A percentile compares a stretch with the other conserved stretches of the same genome.
Evolutionary conservation across 305 asterid genomes (phyloP).

Genomic region (Salvia sclarea): DNA sequence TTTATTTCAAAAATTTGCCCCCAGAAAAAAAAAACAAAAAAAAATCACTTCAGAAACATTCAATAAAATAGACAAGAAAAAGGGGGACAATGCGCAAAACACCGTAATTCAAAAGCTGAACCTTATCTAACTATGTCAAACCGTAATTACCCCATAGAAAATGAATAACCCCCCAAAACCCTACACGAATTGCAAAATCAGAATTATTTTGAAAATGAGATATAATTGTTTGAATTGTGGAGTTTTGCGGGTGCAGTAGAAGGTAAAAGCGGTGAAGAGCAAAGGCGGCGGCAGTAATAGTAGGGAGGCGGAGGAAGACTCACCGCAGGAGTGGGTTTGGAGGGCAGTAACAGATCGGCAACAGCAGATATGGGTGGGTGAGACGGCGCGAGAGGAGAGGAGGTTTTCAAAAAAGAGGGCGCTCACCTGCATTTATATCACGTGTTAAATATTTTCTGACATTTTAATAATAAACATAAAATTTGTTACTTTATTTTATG

Average conservation of each 20-base stretch:
- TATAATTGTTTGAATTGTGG: slow-evolving; percentile 17
- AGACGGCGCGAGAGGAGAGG: slow-evolving; percentile 69
- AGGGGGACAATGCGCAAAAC: neutral
- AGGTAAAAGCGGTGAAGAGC: slow-evolving; percentile 7
- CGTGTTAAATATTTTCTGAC: slow-evolving; percentile 5
- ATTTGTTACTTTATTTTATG: neutral
- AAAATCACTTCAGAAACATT: neutral
- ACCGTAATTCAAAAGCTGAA: slow-evolving; percentile 26
- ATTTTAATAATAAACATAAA: neutral
- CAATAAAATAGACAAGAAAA: neutral
- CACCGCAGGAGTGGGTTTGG: slow-evolving; percentile 38
- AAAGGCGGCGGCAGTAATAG: slow-evolving; percentile 22
- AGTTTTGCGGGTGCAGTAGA: slow-evolving; percentile 15
- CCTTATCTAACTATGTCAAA: slow-evolving; percentile 8
- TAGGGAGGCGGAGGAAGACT: slow-evolving; percentile 36
- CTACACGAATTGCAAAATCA: slow-evolving; percentile 20
- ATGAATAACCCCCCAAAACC: slow-evolving; percentile 25
- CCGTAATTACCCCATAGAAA: neutral
- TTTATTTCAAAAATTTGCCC: neutral
- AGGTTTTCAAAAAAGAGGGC: slow-evolving; percentile 67
- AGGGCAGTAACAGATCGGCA: slow-evolving; percentile 52
- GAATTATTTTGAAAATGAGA: neutral
- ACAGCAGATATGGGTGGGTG: slow-evolving; percentile 23
- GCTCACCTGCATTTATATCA: slow-evolving; percentile 47
- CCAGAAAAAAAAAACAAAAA: neutral